Evolutionary conservation across 495 filamentous ascomycete genomes (phyloP), one percentile per base, ranked within the genome.

Genomic region (Hyaloscypha bicolor): DNA sequence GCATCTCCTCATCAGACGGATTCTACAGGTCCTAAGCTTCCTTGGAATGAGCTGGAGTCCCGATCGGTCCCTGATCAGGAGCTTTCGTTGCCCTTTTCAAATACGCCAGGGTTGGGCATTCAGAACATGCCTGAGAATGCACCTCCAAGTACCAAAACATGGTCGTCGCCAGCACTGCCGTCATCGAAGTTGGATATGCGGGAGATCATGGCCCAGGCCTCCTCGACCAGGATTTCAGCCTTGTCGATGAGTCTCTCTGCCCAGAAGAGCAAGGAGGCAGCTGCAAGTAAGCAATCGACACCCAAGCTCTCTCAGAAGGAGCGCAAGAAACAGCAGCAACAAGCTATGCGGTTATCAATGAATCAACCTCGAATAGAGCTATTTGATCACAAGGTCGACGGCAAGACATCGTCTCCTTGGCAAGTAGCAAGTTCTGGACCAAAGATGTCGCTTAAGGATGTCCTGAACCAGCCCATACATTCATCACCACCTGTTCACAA

Each of bases 251-350:
- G 82, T 0, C 82, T 97, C 60, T 84, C 86, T 68, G 87, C 75
- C 42, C 79, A 83, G 64, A 81, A 67, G 59, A 69, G 67, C 9
- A 81, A 78, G 59, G 81, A 83, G 3, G 56, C 71, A 12, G 62
- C 66, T 9, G 69, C 66, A 25, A 65, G 51, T 9, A 81, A 78
- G 71, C 33, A 66, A 25, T 58, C 77, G 1, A 79, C 65, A 55
- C 79, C 74, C 76, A 96, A 87, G 69, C 69, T 96, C 52, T 95
- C 93, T 1, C 95, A 98, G 69, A 94, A 93, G 73, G 94, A 97
- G 73, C 87, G 93, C 12, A 97, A 97, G 79, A 92, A 86, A 61
- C 59, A 61, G 73, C 85, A 91, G 57, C 87, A 92, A 69, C 88
- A 92, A 68, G 84, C 86, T 69, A 77, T 85, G 67, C 88, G 91